Conservation (phyloP, 257 asterid genomes). For the Cruciata laevipes region DNA sequence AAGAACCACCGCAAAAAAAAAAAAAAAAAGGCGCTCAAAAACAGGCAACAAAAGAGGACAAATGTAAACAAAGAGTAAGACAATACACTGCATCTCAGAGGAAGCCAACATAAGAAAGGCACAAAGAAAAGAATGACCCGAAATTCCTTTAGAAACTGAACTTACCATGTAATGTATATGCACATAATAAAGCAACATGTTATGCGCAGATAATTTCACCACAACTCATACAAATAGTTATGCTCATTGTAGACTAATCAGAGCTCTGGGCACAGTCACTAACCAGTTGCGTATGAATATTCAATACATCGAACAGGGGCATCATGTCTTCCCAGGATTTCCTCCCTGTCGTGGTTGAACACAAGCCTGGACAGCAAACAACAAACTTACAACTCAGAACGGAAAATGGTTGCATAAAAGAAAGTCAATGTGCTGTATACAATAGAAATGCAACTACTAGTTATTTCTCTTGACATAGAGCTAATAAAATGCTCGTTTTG, state of each 20-base stretch:
- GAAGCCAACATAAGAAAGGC: not conserved
- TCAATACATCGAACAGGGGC: conserved; percentile 83
- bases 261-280: conserved; percentile 13
- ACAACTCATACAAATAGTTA: not conserved
- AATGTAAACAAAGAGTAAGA: not conserved
- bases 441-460: not conserved
- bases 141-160: not conserved
- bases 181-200: not conserved
- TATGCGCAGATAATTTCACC: not conserved
- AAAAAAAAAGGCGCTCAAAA: not conserved
- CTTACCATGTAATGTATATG: not conserved
- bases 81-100: not conserved
- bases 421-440: no score
- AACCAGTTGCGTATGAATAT: conserved; percentile 76
- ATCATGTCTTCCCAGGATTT: conserved; percentile 64
- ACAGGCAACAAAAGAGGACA: not conserved
- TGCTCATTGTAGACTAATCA: not conserved
- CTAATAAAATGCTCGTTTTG: not conserved
- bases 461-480: no score
- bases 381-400: not conserved
- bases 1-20: not conserved
- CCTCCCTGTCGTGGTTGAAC: conserved; percentile 60
- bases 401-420: not conserved
- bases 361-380: conserved; percentile 45
- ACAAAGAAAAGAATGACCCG: not conserved